phyloP scores from a whole-genome alignment of 345 rosid genomes.

The Eucalyptus dawsonii region DNA sequence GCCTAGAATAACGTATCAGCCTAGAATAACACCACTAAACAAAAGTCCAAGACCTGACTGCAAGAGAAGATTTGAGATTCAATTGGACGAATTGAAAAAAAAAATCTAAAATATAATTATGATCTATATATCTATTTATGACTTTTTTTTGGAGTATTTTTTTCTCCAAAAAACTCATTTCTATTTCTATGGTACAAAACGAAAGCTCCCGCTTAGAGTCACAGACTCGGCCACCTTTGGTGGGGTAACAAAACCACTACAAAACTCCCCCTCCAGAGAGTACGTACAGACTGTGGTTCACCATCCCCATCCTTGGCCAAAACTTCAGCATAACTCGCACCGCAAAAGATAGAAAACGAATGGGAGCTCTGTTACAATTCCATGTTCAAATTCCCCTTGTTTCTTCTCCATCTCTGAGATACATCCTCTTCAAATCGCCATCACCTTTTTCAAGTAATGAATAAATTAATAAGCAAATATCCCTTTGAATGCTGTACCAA shows the following conservation, averaged over 20 bases:
- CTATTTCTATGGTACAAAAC: not conserved
- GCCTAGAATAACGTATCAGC: not conserved
- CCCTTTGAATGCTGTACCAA: not conserved
- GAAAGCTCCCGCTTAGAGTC: not conserved
- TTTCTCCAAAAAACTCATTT: not conserved
- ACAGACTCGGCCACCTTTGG: not conserved
- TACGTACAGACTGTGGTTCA: slow-evolving; percentile 1
- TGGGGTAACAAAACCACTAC: slow-evolving; percentile 26
- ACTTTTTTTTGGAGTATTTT: not conserved
- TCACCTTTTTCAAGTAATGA: slow-evolving; percentile 4
- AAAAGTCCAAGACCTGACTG: not conserved
- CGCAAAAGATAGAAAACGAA: not conserved
- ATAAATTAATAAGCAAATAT: not conserved
- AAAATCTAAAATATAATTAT: not conserved
- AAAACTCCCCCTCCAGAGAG: not conserved
- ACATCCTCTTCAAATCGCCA: slow-evolving; percentile 5
- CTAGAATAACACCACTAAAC: not conserved
- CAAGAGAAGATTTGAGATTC: not conserved
- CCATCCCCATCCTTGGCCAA: not conserved
- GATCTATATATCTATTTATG: not conserved
- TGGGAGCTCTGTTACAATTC: not conserved
- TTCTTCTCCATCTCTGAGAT: not conserved
- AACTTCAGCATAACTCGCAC: not conserved
- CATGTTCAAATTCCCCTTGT: slow-evolving; percentile 12
- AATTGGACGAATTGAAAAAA: not conserved